These are phyloP conservation scores for Candida anglica DNA, from an alignment of 805 yeast genomes.

Conservation along the genomic window DNA sequence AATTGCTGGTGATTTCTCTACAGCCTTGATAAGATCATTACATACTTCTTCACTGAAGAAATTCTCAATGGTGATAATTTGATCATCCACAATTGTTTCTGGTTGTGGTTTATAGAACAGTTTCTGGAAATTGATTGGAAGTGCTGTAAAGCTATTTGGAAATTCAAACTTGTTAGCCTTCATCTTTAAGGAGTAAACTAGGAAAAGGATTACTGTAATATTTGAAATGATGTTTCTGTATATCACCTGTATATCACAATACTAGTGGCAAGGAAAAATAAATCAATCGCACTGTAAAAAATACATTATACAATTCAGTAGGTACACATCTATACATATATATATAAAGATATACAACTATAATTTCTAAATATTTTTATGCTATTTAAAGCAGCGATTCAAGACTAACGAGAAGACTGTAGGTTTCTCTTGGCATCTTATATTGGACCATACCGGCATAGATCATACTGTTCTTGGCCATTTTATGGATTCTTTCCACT, in stretches of 20 bases:
- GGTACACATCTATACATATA: too few species aligned
- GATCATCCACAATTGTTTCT: conserved; percentile 24
- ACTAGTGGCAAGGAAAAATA: too few species aligned
- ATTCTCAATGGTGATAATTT: conserved; percentile 37
- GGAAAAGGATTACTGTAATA: too few species aligned
- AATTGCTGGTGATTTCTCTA: conserved; percentile 14
- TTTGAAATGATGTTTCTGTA: too few species aligned
- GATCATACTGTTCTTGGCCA: conserved; percentile 85
- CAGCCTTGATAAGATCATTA: conserved; percentile 32
- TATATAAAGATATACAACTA: too few species aligned
- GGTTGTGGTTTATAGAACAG: conserved; percentile 20
- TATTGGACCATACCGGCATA: conserved; percentile 94
- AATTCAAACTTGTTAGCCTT: too few species aligned
- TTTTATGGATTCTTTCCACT: conserved; percentile 45
- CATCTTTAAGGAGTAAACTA: too few species aligned
- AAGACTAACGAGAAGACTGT: conserved; percentile 61
- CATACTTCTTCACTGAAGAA: conserved; percentile 36
- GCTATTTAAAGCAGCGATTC: conserved; percentile 42
- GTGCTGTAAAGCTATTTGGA: conserved; percentile 13
- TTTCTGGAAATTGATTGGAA: conserved; percentile 9
- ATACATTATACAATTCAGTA: too few species aligned
- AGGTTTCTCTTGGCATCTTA: conserved; percentile 85
- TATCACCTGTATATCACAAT: too few species aligned
- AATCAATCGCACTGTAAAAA: too few species aligned
- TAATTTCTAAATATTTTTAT: background rate